Base-by-base conservation (phyloP, 2,329 filamentous ascomycete genomes). In the Ophiostoma ulmi region DNA sequence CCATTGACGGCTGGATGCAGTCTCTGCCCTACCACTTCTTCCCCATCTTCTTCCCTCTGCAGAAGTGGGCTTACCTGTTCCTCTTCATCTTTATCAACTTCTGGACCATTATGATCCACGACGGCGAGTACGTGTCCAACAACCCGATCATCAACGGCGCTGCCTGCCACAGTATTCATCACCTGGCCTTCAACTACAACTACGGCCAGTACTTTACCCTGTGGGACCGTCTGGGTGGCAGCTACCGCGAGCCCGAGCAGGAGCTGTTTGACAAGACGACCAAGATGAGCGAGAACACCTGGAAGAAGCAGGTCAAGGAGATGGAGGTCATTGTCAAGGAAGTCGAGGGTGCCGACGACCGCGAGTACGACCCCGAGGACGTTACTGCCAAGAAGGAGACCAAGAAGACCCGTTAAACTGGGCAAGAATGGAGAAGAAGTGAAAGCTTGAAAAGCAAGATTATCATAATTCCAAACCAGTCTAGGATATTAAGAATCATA, bases 81-180 rank as follows among this genome's bases (percentile, higher is more conserved):
- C 88, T 97, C 52, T 98, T 97, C 81, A 83, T 90, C 76, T 96
- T 97, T 78, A 92, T 98, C 83, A 97, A 98, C 82, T 88, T 97
- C 80, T 98, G 94, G 94, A 97, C 94, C 55, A 92, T 98, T 76
- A 86, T 97, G 82, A 97, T 98, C 77, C 89, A 98, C 80, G 94
- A 98, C 77, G 94, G 94, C 77, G 94, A 98, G 82, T 97, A 97
- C 78, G 87, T 96, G 20, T 90, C 93, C 77, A 91, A 97, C 81
- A 92, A 90, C 77, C 91, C 93, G n/a, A 80, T 97, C 75, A 88
- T 97, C 81, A 98, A 98, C 79, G 94, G 94, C 69, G 93, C 94
- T 14, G 94, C 94, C 38, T 97, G 94, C 84, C 94, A 97, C 80
- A 93, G 91, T 31, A 88, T 94, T 85, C 94, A 98, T 80, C 94